Evolutionary conservation across 768 basidiomycete species (phyloP).

Genomic region (Kwoniella dendrophila): DNA sequence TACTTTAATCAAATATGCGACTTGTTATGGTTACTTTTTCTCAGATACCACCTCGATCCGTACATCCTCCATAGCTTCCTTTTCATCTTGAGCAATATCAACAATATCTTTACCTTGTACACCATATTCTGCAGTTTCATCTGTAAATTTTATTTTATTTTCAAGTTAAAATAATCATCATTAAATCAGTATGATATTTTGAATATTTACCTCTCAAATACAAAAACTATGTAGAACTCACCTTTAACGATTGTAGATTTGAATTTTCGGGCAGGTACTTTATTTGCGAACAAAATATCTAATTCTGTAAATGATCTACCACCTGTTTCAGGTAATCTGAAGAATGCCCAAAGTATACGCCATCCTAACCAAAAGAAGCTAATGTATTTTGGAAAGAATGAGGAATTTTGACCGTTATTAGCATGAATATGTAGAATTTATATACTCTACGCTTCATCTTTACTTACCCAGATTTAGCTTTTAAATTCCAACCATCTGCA

Average conservation of each 20-base stretch:
- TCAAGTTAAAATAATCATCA: not conserved
- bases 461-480: slow-evolving; percentile 32
- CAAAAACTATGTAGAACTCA: slow-evolving; percentile 3
- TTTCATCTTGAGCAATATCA: slow-evolving; percentile 8
- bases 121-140: slow-evolving; percentile 8
- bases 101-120: slow-evolving; percentile 9
- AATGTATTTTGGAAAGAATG: too few species aligned
- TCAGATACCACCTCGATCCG: not conserved
- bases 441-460: not conserved
- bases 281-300: slow-evolving; percentile 43
- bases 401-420: not conserved
- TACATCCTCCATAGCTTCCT: slow-evolving; percentile 8
- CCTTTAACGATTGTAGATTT: slow-evolving; percentile 22
- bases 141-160: too few species aligned
- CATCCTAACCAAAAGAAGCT: slow-evolving; percentile 36
- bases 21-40: not conserved
- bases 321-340: slow-evolving; percentile 35
- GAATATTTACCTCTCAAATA: not conserved
- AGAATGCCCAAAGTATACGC: slow-evolving; percentile 33
- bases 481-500: slow-evolving; percentile 35
- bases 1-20: not conserved
- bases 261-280: slow-evolving; percentile 41
- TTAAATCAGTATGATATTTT: not conserved
- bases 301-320: slow-evolving; percentile 34
- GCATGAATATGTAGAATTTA: not conserved